phyloP scores from a whole-genome alignment of 1,139 yeast genomes.

The Blastobotrys illinoisensis region DNA sequence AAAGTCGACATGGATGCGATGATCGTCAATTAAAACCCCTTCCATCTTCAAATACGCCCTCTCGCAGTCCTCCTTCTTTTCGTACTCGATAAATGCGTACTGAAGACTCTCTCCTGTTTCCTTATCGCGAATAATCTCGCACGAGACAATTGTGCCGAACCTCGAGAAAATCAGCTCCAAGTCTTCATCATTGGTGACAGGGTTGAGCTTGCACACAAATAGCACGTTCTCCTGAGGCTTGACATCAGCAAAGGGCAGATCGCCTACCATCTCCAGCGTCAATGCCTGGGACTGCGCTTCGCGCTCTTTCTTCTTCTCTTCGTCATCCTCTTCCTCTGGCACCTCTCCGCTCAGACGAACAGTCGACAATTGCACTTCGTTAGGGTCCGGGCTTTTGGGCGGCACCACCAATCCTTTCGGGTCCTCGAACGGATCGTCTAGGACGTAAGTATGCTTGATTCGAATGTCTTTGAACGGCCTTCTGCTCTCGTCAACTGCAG shows the following conservation, averaged over 20 bases:
- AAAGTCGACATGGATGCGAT: conserved; percentile 61
- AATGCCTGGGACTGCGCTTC: conserved; percentile 48
- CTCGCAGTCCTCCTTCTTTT: conserved; percentile 46
- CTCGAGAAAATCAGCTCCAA: conserved; percentile 50
- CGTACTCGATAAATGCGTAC: conserved; percentile 61
- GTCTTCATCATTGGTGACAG: conserved; percentile 52
- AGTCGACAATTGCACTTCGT: conserved; percentile 35
- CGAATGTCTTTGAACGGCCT: conserved; percentile 48
- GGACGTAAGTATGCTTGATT: conserved; percentile 45
- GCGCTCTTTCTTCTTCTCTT: conserved; percentile 21
- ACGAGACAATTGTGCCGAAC: conserved; percentile 49
- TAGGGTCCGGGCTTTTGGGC: conserved; percentile 35
- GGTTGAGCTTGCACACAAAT: conserved; percentile 59
- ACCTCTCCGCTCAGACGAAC: conserved; percentile 35
- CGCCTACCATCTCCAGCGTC: conserved; percentile 60
- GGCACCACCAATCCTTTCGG: conserved; percentile 28
- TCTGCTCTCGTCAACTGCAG: conserved; percentile 37
- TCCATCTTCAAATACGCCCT: conserved; percentile 56
- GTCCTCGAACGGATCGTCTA: conserved; percentile 53
- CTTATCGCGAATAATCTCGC: conserved; percentile 47
- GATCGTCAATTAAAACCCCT: conserved; percentile 58
- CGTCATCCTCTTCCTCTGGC: conserved; percentile 24
- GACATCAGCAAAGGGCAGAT: conserved; percentile 52
- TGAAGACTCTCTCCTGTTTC: conserved; percentile 47
- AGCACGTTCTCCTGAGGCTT: conserved; percentile 58